Percentiles rank a stretch among this genome's conserved stretches.
These are phyloP conservation scores for Boeremia exigua DNA, from an alignment of 2,329 filamentous ascomycete genomes.

Conservation along the genomic window DNA sequence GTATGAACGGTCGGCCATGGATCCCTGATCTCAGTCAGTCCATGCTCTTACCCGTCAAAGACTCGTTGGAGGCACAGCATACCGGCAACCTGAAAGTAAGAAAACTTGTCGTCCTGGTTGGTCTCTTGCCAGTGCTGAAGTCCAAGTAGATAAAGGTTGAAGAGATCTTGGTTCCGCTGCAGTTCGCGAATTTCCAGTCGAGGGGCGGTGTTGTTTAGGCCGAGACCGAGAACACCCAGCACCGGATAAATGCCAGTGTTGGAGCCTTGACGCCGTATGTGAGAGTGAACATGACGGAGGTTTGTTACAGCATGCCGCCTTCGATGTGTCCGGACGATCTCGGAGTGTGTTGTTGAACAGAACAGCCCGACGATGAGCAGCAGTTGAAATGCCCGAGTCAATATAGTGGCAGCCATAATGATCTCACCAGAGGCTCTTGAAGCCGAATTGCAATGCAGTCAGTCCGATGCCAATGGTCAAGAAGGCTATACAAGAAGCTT, in stretches of 20 bases:
- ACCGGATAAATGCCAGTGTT: conserved; percentile 21
- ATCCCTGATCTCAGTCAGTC: conserved; percentile 62
- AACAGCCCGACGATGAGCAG: conserved; percentile 7
- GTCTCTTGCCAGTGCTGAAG: conserved; percentile 73
- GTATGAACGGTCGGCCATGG: conserved; percentile 72
- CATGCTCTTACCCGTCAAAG: not conserved
- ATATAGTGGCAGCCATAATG: not conserved
- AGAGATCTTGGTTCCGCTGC: conserved; percentile 65
- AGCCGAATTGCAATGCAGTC: not conserved
- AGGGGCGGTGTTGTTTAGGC: conserved; percentile 37
- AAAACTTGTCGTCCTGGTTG: conserved; percentile 67
- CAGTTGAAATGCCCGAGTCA: not conserved
- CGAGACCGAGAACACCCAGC: conserved; percentile 27
- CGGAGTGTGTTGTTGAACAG: not conserved
- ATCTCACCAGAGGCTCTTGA: not conserved
- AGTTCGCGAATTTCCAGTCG: conserved; percentile 73
- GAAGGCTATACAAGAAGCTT: conserved; percentile 1
- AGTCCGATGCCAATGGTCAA: not conserved
- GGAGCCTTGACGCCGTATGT: conserved; percentile 1
- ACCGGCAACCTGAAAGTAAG: conserved; percentile 81
- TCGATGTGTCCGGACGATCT: conserved; percentile 6
- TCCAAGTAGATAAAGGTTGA: conserved; percentile 77
- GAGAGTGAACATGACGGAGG: not conserved
- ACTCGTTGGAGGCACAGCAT: conserved; percentile 28
- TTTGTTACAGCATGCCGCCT: not conserved